Conservation (phyloP, 2,329 filamentous ascomycete genomes). For the Tolypocladium capitatum region DNA sequence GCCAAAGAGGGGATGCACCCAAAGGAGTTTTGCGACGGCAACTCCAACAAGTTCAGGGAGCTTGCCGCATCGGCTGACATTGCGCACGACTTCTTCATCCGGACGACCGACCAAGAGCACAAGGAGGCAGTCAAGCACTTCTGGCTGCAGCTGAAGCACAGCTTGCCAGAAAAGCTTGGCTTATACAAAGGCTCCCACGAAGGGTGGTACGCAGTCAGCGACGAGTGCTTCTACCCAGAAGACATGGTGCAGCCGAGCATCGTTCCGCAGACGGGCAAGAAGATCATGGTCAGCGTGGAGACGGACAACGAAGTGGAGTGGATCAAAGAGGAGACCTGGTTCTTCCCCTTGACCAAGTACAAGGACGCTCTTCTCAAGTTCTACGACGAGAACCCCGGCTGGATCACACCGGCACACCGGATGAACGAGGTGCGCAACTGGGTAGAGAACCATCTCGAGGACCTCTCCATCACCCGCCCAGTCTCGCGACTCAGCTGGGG, state of each 20-base stretch:
- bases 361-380: slow-evolving; percentile 65
- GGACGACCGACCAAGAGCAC: slow-evolving; percentile 77
- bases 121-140: slow-evolving; percentile 76
- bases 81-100: slow-evolving; percentile 74
- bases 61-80: slow-evolving; percentile 60
- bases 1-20: slow-evolving; percentile 55
- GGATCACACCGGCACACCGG: slow-evolving; percentile 58
- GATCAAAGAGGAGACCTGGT: slow-evolving; percentile 87
- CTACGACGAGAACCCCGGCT: slow-evolving; percentile 64
- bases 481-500: slow-evolving; percentile 71
- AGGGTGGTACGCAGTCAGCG: slow-evolving; percentile 93
- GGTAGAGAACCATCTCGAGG: slow-evolving; percentile 65
- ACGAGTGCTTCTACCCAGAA: slow-evolving; percentile 90
- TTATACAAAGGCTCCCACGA: slow-evolving; percentile 79
- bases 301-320: slow-evolving; percentile 91
- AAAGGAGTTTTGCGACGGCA: slow-evolving; percentile 79
- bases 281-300: slow-evolving; percentile 71
- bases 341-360: slow-evolving; percentile 80
- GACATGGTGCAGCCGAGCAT: slow-evolving; percentile 59
- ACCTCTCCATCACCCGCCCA: slow-evolving; percentile 82
- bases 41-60: slow-evolving; percentile 64
- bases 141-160: slow-evolving; percentile 60
- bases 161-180: slow-evolving; percentile 45
- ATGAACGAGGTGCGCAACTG: slow-evolving; percentile 69
- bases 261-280: slow-evolving; percentile 68